Conservation (phyloP, 1,284 basidiomycete genomes). For the Irpex lacteus region DNA sequence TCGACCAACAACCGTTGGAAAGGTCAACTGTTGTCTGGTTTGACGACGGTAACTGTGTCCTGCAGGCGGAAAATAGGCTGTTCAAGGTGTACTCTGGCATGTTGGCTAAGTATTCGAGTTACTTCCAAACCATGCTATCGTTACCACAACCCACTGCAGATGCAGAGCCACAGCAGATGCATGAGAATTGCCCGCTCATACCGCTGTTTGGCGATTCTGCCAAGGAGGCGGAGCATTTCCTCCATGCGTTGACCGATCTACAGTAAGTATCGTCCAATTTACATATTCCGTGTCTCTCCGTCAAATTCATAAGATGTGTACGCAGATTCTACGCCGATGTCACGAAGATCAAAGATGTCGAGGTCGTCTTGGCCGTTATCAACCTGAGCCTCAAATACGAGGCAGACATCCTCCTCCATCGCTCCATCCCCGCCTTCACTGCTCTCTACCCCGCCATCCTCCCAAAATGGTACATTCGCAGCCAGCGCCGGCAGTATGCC, state of each 20-base stretch:
- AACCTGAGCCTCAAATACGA: constrained; percentile 6
- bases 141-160: constrained; percentile 1
- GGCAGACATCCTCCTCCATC: constrained; percentile 5
- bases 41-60: constrained; percentile 13
- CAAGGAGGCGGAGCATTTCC: not conserved
- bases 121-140: constrained; percentile 5
- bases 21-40: constrained; percentile 11
- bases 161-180: constrained; percentile 1
- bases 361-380: not conserved
- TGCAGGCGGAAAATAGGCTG: constrained; percentile 4
- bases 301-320: not conserved
- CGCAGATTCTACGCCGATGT: constrained; percentile 8
- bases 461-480: constrained; percentile 6
- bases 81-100: constrained; percentile 13
- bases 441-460: constrained; percentile 6
- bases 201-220: not conserved
- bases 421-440: constrained; percentile 8
- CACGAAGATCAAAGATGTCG: constrained; percentile 5
- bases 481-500: constrained; percentile 1
- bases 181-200: constrained; percentile 9
- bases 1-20: not conserved
- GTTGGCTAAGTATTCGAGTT: constrained; percentile 1
- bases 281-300: not conserved
- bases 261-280: not conserved
- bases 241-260: constrained; percentile 6